phyloP scores from a whole-genome alignment of 805 yeast species.

The Wickerhamomyces chaumierensis region DNA sequence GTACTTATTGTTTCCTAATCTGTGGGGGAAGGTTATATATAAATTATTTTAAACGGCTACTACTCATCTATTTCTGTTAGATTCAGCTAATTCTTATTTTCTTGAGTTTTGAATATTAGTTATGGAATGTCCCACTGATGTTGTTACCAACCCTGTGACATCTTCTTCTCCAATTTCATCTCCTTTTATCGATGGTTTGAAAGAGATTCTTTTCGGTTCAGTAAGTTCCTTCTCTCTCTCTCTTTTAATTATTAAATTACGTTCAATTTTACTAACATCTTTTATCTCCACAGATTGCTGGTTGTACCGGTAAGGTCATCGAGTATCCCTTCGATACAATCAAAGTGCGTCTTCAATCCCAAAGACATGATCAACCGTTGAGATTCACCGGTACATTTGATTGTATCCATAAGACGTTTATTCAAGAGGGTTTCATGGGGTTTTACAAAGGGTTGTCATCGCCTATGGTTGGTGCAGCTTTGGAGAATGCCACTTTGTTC shows the following conservation, averaged over 20 bases:
- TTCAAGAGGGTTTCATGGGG: constrained; percentile 65
- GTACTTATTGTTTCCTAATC: too few species aligned
- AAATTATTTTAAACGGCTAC: too few species aligned
- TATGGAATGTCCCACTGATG: too few species aligned
- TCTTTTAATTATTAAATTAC: background rate
- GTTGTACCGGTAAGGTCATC: constrained; percentile 71
- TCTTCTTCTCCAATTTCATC: too few species aligned
- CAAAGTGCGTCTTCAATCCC: constrained; percentile 78
- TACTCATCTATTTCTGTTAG: too few species aligned
- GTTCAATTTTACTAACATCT: background rate
- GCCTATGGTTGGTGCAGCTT: constrained; percentile 83
- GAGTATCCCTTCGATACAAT: constrained; percentile 93
- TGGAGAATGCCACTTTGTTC: constrained; percentile 77
- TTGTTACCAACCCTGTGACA: too few species aligned
- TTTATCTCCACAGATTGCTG: constrained; percentile 31
- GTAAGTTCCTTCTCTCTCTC: background rate
- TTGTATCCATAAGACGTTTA: constrained; percentile 51
- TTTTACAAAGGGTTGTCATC: constrained; percentile 74
- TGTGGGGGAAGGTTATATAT: too few species aligned
- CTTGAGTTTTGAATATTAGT: too few species aligned
- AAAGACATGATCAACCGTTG: constrained; percentile 40
- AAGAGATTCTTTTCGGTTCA: background rate
- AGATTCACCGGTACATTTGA: constrained; percentile 48
- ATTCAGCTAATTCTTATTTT: too few species aligned
- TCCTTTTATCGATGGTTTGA: background rate